phyloP scores from a whole-genome alignment of 805 yeast genomes.

The Schizosaccharomyces cryophilus region DNA sequence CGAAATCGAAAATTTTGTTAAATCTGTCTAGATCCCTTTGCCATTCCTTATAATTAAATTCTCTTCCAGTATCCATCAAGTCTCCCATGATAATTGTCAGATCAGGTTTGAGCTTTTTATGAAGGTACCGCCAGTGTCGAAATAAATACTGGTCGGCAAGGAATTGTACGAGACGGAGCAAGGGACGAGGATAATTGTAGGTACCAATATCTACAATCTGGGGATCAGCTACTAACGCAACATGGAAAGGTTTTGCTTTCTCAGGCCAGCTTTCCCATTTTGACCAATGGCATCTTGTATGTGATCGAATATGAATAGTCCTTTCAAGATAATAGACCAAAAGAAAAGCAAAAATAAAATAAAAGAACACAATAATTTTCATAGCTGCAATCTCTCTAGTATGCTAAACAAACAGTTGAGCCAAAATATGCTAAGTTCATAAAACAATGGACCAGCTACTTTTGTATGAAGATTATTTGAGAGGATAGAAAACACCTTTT shows the following conservation, averaged over 20 bases:
- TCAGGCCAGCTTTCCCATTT: conserved; percentile 5
- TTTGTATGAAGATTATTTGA: no score
- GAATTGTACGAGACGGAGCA: conserved; percentile 30
- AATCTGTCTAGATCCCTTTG: conserved; percentile 45
- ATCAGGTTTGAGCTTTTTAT: conserved; percentile 41
- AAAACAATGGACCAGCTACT: no score
- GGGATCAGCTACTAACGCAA: conserved; percentile 70
- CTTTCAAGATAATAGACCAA: neutral
- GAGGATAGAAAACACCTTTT: no score
- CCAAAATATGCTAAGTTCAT: no score
- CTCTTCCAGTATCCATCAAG: conserved; percentile 81
- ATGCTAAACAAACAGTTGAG: no score
- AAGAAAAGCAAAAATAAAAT: neutral
- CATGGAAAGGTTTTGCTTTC: conserved; percentile 11
- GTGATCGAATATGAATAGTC: neutral
- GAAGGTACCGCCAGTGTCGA: conserved; percentile 42
- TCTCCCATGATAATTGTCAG: conserved; percentile 68
- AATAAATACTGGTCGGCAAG: conserved; percentile 59
- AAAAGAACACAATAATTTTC: neutral
- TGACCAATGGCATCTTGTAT: conserved; percentile 5
- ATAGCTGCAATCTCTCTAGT: neutral
- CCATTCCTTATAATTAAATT: conserved; percentile 53
- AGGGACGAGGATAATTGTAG: conserved; percentile 39
- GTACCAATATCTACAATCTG: conserved; percentile 77
- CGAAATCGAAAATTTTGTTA: conserved; percentile 32